Evolutionary conservation across 345 rosid species (phyloP).

Genomic region (Sonneratia alba): DNA sequence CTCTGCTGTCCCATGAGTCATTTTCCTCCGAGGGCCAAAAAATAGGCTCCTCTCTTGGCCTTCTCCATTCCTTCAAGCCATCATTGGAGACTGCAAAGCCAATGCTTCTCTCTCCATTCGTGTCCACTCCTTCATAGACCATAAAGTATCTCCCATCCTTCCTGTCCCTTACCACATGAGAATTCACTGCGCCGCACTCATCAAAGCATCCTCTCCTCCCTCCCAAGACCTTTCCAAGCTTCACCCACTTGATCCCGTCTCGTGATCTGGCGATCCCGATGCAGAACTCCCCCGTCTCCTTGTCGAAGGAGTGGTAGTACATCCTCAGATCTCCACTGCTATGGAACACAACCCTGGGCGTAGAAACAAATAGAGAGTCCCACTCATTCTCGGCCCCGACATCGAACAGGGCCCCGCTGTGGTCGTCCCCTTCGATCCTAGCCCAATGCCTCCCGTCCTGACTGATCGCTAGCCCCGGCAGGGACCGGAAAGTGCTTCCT

Average conservation of each 20-base stretch:
- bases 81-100: conserved; percentile 31
- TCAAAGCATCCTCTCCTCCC: conserved; percentile 34
- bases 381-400: conserved; percentile 33
- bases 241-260: conserved; percentile 44
- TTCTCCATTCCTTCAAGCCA: conserved; percentile 34
- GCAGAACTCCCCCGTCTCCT: conserved; percentile 19
- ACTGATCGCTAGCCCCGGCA: conserved; percentile 40
- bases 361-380: conserved; percentile 35
- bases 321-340: conserved; percentile 34
- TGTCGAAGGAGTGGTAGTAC: conserved; percentile 44
- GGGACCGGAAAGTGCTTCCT: conserved; percentile 17
- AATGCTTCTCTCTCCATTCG: conserved; percentile 25
- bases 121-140: conserved; percentile 35
- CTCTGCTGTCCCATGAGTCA: conserved; percentile 29
- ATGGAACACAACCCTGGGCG: conserved; percentile 32
- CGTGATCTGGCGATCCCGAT: conserved; percentile 43
- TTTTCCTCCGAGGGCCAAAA: conserved; percentile 11
- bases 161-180: conserved; percentile 24
- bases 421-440: conserved; percentile 42
- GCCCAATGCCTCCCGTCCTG: conserved; percentile 50
- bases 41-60: conserved; percentile 20
- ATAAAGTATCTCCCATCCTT: conserved; percentile 33
- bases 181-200: conserved; percentile 28
- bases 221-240: conserved; percentile 31
- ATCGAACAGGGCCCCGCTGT: conserved; percentile 38